A percentile compares a stretch with the other conserved stretches of the same genome.
These are phyloP conservation scores for Epicoccum sorghinum DNA, from an alignment of 2,329 filamentous ascomycete species.

Conservation along the genomic window DNA sequence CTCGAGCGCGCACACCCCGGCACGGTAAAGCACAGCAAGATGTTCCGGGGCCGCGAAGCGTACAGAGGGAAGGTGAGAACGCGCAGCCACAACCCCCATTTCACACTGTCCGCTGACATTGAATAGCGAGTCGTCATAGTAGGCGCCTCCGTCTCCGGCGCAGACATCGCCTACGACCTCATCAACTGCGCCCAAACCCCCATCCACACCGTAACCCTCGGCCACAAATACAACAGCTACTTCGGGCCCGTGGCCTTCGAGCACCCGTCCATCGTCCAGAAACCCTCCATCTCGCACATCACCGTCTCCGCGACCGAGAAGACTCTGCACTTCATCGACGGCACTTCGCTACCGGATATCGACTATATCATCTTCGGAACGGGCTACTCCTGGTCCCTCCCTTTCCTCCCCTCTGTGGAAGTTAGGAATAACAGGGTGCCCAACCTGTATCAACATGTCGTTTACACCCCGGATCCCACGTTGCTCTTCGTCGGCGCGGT, in stretches of 20 bases:
- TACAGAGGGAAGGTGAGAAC: conserved; percentile 54
- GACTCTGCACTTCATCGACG: conserved; percentile 64
- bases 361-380: conserved; percentile 71
- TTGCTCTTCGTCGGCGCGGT: conserved; percentile 66
- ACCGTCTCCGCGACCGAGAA: conserved; percentile 39
- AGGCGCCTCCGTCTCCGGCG: conserved; percentile 68
- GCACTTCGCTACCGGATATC: conserved; percentile 58
- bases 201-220: conserved; percentile 61
- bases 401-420: conserved; percentile 57
- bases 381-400: conserved; percentile 68
- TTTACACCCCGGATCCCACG: conserved; percentile 61
- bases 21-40: conserved; percentile 62
- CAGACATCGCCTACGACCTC: conserved; percentile 65
- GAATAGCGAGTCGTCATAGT: conserved; percentile 64
- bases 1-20: conserved; percentile 56
- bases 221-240: conserved; percentile 59
- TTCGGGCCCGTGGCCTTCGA: conserved; percentile 66
- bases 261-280: conserved; percentile 59
- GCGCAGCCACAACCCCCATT: background rate
- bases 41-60: conserved; percentile 56
- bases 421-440: conserved; percentile 63
- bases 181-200: conserved; percentile 54
- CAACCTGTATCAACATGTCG: conserved; percentile 64
- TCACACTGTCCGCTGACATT: conserved; percentile 4
- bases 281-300: conserved; percentile 58